Conservation (phyloP, 306 rosid species). For the Carpinus fangiana region DNA sequence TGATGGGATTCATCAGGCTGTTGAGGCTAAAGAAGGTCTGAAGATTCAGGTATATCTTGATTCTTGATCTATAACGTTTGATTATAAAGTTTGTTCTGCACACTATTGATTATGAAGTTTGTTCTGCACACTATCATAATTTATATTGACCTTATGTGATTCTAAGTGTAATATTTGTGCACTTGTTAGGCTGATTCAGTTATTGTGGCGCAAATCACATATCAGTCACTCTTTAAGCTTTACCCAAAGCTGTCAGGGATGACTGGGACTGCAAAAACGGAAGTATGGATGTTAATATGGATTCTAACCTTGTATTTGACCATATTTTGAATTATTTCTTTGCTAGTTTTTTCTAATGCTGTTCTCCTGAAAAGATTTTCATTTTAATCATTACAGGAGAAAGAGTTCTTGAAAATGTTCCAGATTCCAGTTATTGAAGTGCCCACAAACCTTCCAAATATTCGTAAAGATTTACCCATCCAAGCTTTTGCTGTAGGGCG, state of each 20-base stretch:
- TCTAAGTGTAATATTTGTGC: slow-evolving; percentile 30
- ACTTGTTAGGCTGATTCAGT: slow-evolving; percentile 92
- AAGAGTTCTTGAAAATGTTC: slow-evolving; percentile 95
- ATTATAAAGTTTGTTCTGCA: slow-evolving; percentile 22
- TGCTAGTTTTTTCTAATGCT: slow-evolving; percentile 23
- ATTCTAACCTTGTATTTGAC: slow-evolving; percentile 29
- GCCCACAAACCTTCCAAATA: slow-evolving; percentile 89
- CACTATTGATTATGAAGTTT: slow-evolving; percentile 22
- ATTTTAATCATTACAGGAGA: slow-evolving; percentile 63
- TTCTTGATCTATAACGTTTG: slow-evolving; percentile 9
- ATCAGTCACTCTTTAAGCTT: slow-evolving; percentile 95
- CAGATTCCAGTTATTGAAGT: slow-evolving; percentile 93
- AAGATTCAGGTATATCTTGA: slow-evolving; percentile 73
- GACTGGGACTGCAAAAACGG: slow-evolving; percentile 99
- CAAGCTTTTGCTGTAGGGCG: slow-evolving; percentile 93
- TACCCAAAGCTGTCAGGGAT: slow-evolving; percentile 96
- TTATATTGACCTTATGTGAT: slow-evolving; percentile 24
- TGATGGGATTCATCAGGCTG: slow-evolving; percentile 99
- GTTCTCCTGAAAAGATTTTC: slow-evolving; percentile 24
- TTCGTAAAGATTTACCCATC: slow-evolving; percentile 89
- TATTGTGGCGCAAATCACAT: slow-evolving; percentile 97
- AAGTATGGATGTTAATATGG: slow-evolving; percentile 49
- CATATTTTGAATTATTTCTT: slow-evolving; percentile 6
- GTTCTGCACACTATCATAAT: slow-evolving; percentile 13
- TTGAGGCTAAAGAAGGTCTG: slow-evolving; percentile 96